Base-by-base conservation (phyloP, 208 protist genomes). In the Crithidia fasciculata region DNA sequence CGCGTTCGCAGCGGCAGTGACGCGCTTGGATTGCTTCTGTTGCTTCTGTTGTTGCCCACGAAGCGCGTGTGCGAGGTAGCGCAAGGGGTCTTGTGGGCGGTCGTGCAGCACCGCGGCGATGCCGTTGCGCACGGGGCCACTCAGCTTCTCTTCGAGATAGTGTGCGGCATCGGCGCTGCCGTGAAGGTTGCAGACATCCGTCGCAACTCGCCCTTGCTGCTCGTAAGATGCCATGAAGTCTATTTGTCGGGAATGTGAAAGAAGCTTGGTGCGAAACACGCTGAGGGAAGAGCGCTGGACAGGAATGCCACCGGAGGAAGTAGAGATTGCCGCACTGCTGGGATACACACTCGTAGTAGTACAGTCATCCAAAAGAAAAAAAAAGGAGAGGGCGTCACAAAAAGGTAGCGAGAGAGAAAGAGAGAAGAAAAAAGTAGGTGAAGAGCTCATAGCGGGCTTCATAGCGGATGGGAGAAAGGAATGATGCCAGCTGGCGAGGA, bases 71-170 rank as follows among this genome's bases (percentile, higher is more conserved):
- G 87, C 89, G 3, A 96, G 45, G 57, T 88, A 81, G 2, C 55
- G 68, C 16, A 96, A 74, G 0, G 92, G 90, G 16, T 94, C 72
- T 0, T 13, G 28, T 0, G 92, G 89, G 15, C 72, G 69, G 4
- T 77, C 28, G n/a, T 82, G 36, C 2, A 96, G 77, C 63, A 86
- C 87, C 5, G 61, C 58, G 44, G 95, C 75, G 4, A 96, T 55
- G 5, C 83, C 79, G 8, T 18, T 16, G 12, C 84, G 92, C n/a
- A 96, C 82, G 2, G 69, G 37, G 0, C 61, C 43, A 49, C 86
- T 85, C 47, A 96, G 90, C 37, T 66, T 28, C 1, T 52, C 69
- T 43, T 94, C 84, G 13, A 94, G 73, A 62, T 93, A 92, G 15
- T 8, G 45, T n/a, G 74, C 74, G 7, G 66, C 74, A 16, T 72